A percentile compares a stretch with the other conserved stretches of the same genome.
phyloP scores from a whole-genome alignment of 139 green algal genomes.

The Chlamydomonas schloesseri region DNA sequence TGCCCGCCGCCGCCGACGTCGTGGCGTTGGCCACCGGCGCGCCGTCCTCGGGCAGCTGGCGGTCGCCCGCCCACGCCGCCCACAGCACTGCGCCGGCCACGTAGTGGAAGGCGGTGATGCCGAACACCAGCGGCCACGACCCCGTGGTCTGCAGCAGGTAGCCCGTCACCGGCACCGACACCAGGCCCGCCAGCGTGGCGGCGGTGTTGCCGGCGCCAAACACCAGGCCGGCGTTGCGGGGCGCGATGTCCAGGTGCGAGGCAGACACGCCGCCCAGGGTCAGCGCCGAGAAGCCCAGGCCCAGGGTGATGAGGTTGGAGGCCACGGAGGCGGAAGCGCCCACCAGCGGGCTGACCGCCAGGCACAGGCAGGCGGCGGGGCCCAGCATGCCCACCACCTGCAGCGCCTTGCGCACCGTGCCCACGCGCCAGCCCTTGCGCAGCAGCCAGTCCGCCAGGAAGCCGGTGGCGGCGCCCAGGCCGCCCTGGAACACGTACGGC shows the following conservation, averaged over 20 bases:
- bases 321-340: constrained; percentile 54
- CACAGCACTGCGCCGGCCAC: constrained; percentile 69
- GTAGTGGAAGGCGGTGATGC: constrained; percentile 78
- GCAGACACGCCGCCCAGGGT: constrained; percentile 80
- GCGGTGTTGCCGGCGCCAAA: constrained; percentile 85
- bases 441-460: constrained; percentile 62
- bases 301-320: constrained; percentile 76
- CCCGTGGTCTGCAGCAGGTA: constrained; percentile 68
- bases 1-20: too few species aligned
- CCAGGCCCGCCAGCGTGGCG: constrained; percentile 79
- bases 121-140: constrained; percentile 83
- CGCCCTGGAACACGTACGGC: constrained; percentile 79
- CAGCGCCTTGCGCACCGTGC: constrained; percentile 57
- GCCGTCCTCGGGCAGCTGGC: constrained; percentile 64
- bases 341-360: constrained; percentile 69
- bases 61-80: constrained; percentile 68
- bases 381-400: constrained; percentile 82
- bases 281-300: constrained; percentile 79
- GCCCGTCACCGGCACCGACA: constrained; percentile 77
- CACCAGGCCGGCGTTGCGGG: constrained; percentile 74
- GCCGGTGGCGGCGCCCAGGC: constrained; percentile 56
- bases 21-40: too few species aligned
- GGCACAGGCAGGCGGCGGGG: constrained; percentile 75
- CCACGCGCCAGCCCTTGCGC: constrained; percentile 54
- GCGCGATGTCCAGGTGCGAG: constrained; percentile 83